Evolutionary conservation across 768 basidiomycete genomes (phyloP).

Genomic region (Trametes punicea): DNA sequence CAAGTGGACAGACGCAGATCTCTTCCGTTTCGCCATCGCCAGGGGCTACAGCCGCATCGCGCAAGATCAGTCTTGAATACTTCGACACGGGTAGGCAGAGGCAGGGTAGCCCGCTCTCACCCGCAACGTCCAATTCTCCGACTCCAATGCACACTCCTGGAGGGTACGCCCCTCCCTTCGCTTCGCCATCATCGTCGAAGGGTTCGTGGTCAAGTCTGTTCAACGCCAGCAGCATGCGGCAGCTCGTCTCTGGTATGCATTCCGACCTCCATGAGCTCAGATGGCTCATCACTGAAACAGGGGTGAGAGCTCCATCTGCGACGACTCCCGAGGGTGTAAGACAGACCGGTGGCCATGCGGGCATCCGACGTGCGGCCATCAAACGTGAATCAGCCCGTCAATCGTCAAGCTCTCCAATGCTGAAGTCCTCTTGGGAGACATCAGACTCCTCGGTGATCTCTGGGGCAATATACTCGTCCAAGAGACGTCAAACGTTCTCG

Average conservation of each 20-base stretch:
- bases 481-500: constrained; percentile 40
- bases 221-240: constrained; percentile 60
- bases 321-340: constrained; percentile 5
- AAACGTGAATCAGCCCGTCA: constrained; percentile 9
- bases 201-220: constrained; percentile 83
- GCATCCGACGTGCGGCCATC: constrained; percentile 2
- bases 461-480: constrained; percentile 41
- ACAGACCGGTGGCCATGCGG: background rate
- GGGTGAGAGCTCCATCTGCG: constrained; percentile 21
- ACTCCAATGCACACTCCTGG: constrained; percentile 29
- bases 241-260: constrained; percentile 56
- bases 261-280: constrained; percentile 17
- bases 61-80: constrained; percentile 48
- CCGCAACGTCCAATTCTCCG: constrained; percentile 43
- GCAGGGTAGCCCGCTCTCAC: constrained; percentile 41
- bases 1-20: background rate
- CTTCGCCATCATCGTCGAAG: constrained; percentile 58
- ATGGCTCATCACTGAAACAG: constrained; percentile 23
- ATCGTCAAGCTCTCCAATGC: constrained; percentile 28
- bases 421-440: constrained; percentile 32
- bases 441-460: constrained; percentile 30
- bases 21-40: constrained; percentile 7
- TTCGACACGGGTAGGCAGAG: constrained; percentile 44
- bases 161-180: constrained; percentile 39
- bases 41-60: constrained; percentile 11